Evolutionary conservation across 768 basidiomycete species (phyloP), one percentile per base, ranked within the genome.

Genomic region (Hortiboletus campestris): DNA sequence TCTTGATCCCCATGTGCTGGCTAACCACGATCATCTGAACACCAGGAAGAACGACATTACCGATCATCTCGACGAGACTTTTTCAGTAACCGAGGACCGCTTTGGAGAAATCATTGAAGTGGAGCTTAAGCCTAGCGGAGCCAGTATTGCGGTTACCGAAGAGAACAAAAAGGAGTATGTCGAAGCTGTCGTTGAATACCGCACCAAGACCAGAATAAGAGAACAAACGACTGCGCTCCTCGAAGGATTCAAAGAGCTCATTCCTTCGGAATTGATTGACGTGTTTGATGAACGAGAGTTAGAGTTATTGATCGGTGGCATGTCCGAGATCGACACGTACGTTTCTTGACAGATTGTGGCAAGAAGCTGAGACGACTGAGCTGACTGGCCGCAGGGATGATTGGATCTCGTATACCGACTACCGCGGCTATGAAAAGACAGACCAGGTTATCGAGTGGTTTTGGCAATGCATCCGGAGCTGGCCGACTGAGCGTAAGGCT

Each of bases 401-500:
- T 65, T 94, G 93, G 93, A 89, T 86, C 63, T 92, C 93, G 66
- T 92, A 91, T 72, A 96, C 94, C 19, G 94, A 95, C 67, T 95
- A 95, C 68, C 86, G 91, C 49, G 87, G 89, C 6, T 92, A 91
- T 66, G 85, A 88, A 65, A 89, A 89, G 76, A 87, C 84, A 4
- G 91, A 92, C 66, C 85, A 90, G 67, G 88, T 91, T 56, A 91
- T 95, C 59, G 88, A 91, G 65, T 95, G 94, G 94, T 96, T 96
- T 79, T 95, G 94, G 94, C 85, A 94, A 70, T 90, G 88, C 64
- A 83, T 96, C 51, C 85, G 89, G 36, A 85, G 86, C 34, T 96
- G 94, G 94, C 89, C 94, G 10, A 79, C 89, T 0, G 94, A 96
- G 69, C 82, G 89, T 60, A 94, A 94, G 70, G 88, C 88, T 39